Evolutionary conservation across 108 stramenopile genomes (phyloP).

Genomic region (Skeletonema costatum): DNA sequence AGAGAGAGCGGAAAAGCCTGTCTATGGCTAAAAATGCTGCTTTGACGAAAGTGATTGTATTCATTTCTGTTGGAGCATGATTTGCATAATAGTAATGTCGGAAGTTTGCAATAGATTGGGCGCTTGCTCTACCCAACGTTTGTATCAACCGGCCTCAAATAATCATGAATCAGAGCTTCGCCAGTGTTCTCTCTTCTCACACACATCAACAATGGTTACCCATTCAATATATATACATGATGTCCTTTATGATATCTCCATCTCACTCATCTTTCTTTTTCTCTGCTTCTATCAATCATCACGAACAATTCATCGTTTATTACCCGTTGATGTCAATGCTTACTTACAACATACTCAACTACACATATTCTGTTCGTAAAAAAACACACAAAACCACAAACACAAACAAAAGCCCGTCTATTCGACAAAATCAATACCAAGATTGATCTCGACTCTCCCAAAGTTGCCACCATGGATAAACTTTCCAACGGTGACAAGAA

Average conservation of each 20-base stretch:
- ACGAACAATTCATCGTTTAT: too few species aligned
- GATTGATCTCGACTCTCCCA: conserved; percentile 68
- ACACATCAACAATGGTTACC: too few species aligned
- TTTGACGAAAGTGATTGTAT: not conserved
- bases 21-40: not conserved
- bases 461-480: conserved; percentile 66
- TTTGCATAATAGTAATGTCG: too few species aligned
- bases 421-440: conserved; percentile 61
- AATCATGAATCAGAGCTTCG: not conserved
- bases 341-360: too few species aligned
- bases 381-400: not conserved
- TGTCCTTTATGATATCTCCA: too few species aligned
- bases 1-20: not conserved
- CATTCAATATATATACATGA: too few species aligned
- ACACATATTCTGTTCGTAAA: too few species aligned
- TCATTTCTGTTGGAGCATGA: too few species aligned
- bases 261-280: not conserved
- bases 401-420: conserved; percentile 15
- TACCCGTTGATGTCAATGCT: too few species aligned
- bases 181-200: too few species aligned
- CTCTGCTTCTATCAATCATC: not conserved
- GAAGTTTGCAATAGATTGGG: too few species aligned
- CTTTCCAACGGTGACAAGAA: conserved; percentile 66
- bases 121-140: not conserved
- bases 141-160: not conserved